These are phyloP conservation scores for Lentinula raphanica DNA, from an alignment of 768 basidiomycete species.

Conservation along the genomic window DNA sequence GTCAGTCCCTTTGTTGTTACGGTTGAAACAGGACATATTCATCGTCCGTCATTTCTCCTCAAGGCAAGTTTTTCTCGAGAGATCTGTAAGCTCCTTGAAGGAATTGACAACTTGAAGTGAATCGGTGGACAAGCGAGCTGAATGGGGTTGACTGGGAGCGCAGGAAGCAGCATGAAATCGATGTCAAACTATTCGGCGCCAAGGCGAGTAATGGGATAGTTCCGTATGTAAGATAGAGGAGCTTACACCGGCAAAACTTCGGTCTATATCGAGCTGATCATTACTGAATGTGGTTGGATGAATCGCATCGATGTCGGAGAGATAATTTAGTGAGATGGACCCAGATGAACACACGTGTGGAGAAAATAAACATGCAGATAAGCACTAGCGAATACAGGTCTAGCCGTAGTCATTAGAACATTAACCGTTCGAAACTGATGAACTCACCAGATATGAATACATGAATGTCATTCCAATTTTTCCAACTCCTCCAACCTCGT, in stretches of 20 bases:
- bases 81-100: neutral
- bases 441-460: neutral
- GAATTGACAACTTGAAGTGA: neutral
- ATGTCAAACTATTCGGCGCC: neutral
- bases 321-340: neutral
- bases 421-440: neutral
- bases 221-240: neutral
- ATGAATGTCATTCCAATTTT: conserved; percentile 66
- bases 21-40: neutral
- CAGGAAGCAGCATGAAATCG: neutral
- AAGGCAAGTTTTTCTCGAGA: neutral
- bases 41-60: neutral
- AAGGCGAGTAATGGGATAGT: neutral
- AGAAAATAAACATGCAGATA: neutral
- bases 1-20: neutral
- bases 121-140: neutral
- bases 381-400: neutral
- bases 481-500: conserved; percentile 88
- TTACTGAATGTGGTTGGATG: neutral
- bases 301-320: neutral
- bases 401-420: neutral
- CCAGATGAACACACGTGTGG: neutral
- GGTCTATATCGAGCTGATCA: conserved; percentile 3
- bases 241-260: neutral
- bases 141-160: neutral